phyloP scores from a whole-genome alignment of 108 stramenopile species.

The Mayamaea pseudoterrestris region DNA sequence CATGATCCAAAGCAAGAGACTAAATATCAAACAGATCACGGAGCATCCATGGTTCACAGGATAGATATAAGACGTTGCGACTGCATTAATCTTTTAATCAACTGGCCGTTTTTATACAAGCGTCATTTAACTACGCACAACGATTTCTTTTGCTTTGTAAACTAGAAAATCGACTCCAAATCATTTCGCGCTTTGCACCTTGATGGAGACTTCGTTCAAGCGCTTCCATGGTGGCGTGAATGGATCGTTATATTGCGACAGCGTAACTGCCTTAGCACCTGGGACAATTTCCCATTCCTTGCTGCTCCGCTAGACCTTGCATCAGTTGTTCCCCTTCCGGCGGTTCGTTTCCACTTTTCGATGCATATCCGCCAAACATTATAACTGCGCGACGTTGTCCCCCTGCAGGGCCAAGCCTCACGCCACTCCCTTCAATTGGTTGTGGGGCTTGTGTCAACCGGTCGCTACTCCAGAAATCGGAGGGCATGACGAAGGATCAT shows the following conservation, averaged over 20 bases:
- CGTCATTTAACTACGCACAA: too few relatives aligned
- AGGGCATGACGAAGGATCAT: constrained; percentile 85
- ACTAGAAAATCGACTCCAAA: too few relatives aligned
- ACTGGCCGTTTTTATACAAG: too few relatives aligned
- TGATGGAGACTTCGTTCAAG: constrained; percentile 81
- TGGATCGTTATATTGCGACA: constrained; percentile 93
- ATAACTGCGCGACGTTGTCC: constrained; percentile 52
- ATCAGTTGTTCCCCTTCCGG: constrained; percentile 42
- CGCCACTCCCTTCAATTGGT: constrained; percentile 60
- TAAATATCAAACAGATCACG: constrained; percentile 52
- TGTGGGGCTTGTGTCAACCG: constrained; percentile 49
- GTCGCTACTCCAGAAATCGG: constrained; percentile 55
- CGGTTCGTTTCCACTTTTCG: constrained; percentile 44
- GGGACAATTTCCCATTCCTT: constrained; percentile 19
- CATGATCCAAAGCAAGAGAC: constrained; percentile 50
- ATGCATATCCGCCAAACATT: constrained; percentile 84
- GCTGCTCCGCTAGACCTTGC: constrained; percentile 16
- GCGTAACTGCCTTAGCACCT: constrained; percentile 16
- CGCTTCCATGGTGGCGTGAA: constrained; percentile 91
- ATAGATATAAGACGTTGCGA: too few relatives aligned
- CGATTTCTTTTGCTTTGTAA: too few relatives aligned
- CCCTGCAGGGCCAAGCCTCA: constrained; percentile 31
- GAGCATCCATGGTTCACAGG: constrained; percentile 63
- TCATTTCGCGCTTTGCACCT: too few relatives aligned
- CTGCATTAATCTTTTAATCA: too few relatives aligned